phyloP scores from a whole-genome alignment of 257 asterid species.

The Fraxinus excelsior region DNA sequence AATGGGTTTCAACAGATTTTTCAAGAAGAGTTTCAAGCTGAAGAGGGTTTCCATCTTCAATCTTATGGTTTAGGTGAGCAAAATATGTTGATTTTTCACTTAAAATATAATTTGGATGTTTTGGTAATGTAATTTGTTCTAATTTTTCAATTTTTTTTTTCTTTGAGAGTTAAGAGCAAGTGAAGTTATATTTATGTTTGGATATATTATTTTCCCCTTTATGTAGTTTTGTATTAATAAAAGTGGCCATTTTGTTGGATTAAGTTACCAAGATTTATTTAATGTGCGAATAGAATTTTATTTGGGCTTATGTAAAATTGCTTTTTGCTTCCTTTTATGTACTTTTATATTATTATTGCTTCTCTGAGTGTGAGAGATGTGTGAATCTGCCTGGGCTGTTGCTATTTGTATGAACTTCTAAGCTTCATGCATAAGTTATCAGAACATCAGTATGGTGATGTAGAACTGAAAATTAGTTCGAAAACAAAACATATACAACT shows the following conservation, averaged over 20 bases:
- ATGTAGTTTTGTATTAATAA: not conserved
- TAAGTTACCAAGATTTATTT: not conserved
- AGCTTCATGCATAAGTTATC: too few species aligned
- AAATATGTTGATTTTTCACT: not conserved
- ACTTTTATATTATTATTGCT: too few species aligned
- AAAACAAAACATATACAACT: too few species aligned
- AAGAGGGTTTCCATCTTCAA: slow-evolving; percentile 32
- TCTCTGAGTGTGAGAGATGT: too few species aligned
- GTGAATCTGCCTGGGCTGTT: too few species aligned
- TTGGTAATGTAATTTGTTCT: slow-evolving; percentile 15
- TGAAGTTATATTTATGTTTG: not conserved
- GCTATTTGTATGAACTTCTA: too few species aligned
- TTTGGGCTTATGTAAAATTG: not conserved
- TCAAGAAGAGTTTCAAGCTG: slow-evolving; percentile 22
- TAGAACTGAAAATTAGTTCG: too few species aligned
- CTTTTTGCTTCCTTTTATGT: too few species aligned
- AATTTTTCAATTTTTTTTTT: slow-evolving; percentile 14
- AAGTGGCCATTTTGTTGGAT: not conserved
- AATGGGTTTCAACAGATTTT: slow-evolving; percentile 30
- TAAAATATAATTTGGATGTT: not conserved
- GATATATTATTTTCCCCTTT: not conserved
- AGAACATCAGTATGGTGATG: too few species aligned
- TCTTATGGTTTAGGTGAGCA: slow-evolving; percentile 40
- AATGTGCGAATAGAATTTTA: not conserved
- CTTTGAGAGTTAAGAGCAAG: not conserved